Conservation (phyloP, 163 green algal genomes). For the Chlamydomonas reinhardtii region DNA sequence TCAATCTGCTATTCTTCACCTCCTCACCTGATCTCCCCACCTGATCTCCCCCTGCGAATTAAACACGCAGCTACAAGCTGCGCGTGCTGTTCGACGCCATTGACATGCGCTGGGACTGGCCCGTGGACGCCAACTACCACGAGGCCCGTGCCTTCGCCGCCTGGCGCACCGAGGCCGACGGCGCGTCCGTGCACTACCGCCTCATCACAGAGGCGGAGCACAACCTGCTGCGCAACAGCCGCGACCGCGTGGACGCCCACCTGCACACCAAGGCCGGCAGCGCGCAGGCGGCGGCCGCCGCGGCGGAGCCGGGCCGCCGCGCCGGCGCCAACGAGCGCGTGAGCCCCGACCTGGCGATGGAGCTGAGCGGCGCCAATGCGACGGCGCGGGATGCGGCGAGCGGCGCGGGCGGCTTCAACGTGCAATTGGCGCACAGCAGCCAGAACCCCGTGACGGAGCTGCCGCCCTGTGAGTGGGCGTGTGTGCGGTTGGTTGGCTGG, state of each 20-base stretch:
- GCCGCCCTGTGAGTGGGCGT: conserved; percentile 55
- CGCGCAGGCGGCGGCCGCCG: neutral
- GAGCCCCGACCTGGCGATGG: conserved; percentile 51
- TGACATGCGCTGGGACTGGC: conserved; percentile 76
- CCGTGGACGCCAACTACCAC: conserved; percentile 82
- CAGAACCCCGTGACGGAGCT: conserved; percentile 75
- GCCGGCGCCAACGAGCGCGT: conserved; percentile 20
- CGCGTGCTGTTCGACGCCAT: conserved; percentile 77
- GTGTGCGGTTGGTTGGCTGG: neutral
- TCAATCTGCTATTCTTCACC: too few species aligned
- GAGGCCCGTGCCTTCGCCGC: conserved; percentile 78
- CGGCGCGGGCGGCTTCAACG: conserved; percentile 67
- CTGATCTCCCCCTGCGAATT: too few species aligned
- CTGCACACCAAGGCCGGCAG: neutral
- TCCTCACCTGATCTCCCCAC: too few species aligned
- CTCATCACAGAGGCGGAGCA: conserved; percentile 85
- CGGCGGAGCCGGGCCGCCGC: conserved; percentile 1
- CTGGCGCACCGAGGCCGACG: conserved; percentile 73
- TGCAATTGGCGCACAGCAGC: conserved; percentile 80
- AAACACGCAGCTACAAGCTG: conserved; percentile 72
- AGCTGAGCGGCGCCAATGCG: conserved; percentile 42
- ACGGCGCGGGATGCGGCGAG: conserved; percentile 24
- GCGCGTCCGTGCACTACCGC: conserved; percentile 63
- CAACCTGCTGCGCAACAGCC: conserved; percentile 62
- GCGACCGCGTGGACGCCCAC: conserved; percentile 31